Evolutionary conservation across 306 rosid species (phyloP).

Genomic region (Cucumis melo): DNA sequence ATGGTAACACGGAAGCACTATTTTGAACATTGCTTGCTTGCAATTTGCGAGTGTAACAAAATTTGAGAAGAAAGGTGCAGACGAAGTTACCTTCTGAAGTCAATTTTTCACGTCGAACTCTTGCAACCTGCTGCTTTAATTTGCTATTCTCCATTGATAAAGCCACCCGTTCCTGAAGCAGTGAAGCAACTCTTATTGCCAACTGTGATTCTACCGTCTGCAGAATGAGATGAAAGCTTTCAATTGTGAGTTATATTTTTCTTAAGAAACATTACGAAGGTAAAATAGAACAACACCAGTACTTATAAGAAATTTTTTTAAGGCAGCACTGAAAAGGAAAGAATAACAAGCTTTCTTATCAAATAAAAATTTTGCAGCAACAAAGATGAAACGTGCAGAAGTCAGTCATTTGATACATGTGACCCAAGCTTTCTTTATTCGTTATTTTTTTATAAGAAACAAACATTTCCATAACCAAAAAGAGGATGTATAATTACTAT

Average conservation of each 20-base stretch:
- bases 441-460: not conserved
- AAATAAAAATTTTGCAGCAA: not conserved
- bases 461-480: not conserved
- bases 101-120: constrained; percentile 21
- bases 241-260: not conserved
- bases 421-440: not conserved
- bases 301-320: not conserved
- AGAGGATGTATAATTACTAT: not conserved
- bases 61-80: not conserved
- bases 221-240: constrained; percentile 2
- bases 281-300: not conserved
- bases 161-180: constrained; percentile 29
- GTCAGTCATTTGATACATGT: not conserved
- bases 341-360: not conserved
- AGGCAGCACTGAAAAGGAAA: not conserved
- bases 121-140: constrained; percentile 28
- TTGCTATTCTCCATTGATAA: constrained; percentile 29
- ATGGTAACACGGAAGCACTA: not conserved
- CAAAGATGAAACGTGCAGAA: not conserved
- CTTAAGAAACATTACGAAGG: not conserved
- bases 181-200: constrained; percentile 24
- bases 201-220: constrained; percentile 27
- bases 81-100: constrained; percentile 19
- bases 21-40: not conserved
- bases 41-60: not conserved